Percentiles rank a stretch among this genome's conserved stretches.
These are phyloP conservation scores for Allium fistulosum DNA, from an alignment of 106 monocot species.

Conservation along the genomic window DNA sequence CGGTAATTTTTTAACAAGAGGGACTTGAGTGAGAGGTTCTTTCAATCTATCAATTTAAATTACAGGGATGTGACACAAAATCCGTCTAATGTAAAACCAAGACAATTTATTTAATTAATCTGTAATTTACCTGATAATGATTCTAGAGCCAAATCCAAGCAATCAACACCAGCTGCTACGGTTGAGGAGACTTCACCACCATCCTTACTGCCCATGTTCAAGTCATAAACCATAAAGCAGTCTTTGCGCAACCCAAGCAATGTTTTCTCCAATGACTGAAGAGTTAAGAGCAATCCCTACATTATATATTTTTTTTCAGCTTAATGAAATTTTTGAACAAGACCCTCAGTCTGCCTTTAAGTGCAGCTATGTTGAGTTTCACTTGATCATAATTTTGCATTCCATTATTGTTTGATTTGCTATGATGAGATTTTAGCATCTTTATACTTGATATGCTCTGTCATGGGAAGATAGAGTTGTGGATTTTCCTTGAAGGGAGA, in stretches of 20 bases:
- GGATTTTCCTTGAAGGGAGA: slow-evolving; percentile 64
- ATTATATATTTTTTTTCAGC: slow-evolving; percentile 20
- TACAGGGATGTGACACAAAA: too few relatives aligned
- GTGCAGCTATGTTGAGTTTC: slow-evolving; percentile 25
- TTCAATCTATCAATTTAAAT: too few relatives aligned
- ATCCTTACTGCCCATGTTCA: slow-evolving; percentile 43
- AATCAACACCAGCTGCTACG: slow-evolving; percentile 78
- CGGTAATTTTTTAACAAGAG: too few relatives aligned
- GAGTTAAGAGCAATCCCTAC: slow-evolving; percentile 33
- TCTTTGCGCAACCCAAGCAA: slow-evolving; percentile 45
- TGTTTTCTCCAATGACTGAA: slow-evolving; percentile 61
- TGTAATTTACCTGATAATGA: slow-evolving; percentile 67
- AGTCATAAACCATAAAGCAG: slow-evolving; percentile 32
- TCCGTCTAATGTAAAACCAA: too few relatives aligned
- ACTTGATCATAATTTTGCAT: slow-evolving; percentile 7
- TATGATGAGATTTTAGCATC: slow-evolving; percentile 26
- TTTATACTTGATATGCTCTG: slow-evolving; percentile 38
- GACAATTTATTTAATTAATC: not conserved
- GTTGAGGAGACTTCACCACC: slow-evolving; percentile 54
- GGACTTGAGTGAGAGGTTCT: too few relatives aligned
- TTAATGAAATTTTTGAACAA: slow-evolving; percentile 52
- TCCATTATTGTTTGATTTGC: slow-evolving; percentile 9
- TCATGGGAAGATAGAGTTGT: slow-evolving; percentile 67
- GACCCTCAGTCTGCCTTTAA: slow-evolving; percentile 55
- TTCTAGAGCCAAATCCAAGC: slow-evolving; percentile 68